These are phyloP conservation scores for Rheum nobile DNA, from an alignment of 148 eudicot genomes.

Conservation along the genomic window DNA sequence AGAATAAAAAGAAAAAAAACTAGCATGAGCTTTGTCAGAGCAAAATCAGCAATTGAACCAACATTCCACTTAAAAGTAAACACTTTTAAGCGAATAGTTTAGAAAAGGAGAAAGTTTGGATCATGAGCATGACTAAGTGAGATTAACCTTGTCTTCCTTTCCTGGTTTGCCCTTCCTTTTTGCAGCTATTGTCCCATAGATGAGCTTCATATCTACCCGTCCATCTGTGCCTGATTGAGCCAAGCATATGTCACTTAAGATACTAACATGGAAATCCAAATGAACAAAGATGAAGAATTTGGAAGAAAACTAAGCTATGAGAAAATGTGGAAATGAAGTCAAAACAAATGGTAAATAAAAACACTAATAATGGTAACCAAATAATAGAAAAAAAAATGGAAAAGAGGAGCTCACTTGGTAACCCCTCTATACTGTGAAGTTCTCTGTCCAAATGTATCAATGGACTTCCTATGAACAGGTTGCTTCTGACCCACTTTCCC, in stretches of 20 bases:
- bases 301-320: no score
- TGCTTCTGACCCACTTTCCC: slow-evolving; percentile 48
- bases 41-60: slow-evolving; percentile 1
- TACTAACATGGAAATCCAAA: no score
- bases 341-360: no score
- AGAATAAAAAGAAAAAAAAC: slow-evolving; percentile 14
- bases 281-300: no score
- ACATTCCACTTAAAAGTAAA: slow-evolving; percentile 16
- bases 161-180: slow-evolving; percentile 93
- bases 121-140: neutral
- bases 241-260: no score
- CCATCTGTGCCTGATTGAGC: slow-evolving; percentile 73
- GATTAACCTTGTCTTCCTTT: slow-evolving; percentile 90
- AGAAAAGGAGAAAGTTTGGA: no score
- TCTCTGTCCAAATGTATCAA: slow-evolving; percentile 93
- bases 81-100: no score
- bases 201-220: slow-evolving; percentile 74
- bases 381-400: no score
- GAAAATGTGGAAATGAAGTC: neutral
- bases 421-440: slow-evolving; percentile 98
- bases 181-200: slow-evolving; percentile 74
- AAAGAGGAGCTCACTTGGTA: slow-evolving; percentile 84
- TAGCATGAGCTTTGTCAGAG: no score
- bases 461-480: slow-evolving; percentile 84
- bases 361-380: no score